These are phyloP conservation scores for Cruciata laevipes DNA, from an alignment of 257 asterid genomes.

Conservation along the genomic window DNA sequence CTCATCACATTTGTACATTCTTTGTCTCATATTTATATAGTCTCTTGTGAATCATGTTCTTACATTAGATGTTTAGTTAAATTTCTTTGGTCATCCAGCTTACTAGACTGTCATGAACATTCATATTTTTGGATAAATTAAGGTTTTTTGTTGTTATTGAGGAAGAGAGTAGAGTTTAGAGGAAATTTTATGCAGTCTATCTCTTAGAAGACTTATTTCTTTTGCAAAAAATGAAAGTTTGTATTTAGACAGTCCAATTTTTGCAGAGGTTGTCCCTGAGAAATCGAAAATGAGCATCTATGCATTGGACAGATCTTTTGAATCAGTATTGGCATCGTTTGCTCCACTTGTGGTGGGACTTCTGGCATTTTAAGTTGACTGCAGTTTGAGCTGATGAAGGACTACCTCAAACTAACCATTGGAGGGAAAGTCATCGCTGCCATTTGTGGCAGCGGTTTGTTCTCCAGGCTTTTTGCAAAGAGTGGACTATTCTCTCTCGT, in stretches of 20 bases:
- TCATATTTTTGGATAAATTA: not conserved
- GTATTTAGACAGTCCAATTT: slow-evolving; percentile 53
- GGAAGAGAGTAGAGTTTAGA: not conserved
- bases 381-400: slow-evolving; percentile 79
- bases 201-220: no score
- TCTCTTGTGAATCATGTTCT: not conserved
- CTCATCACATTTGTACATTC: not conserved
- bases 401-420: slow-evolving; percentile 54
- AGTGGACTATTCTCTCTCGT: slow-evolving; percentile 69
- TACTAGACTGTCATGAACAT: not conserved
- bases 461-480: slow-evolving; percentile 67
- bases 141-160: no score
- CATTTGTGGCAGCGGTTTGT: slow-evolving; percentile 85
- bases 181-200: not conserved
- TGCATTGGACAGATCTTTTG: slow-evolving; percentile 75
- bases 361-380: slow-evolving; percentile 37
- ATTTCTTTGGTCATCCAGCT: not conserved
- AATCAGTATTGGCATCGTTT: slow-evolving; percentile 65
- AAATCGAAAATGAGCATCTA: slow-evolving; percentile 60
- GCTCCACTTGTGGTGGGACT: slow-evolving; percentile 80
- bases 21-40: not conserved
- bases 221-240: slow-evolving; percentile 3
- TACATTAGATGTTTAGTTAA: not conserved
- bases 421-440: slow-evolving; percentile 88
- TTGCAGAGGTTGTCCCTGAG: slow-evolving; percentile 83